Percentiles rank a stretch among this genome's conserved stretches.
phyloP scores from a whole-genome alignment of 2,329 filamentous ascomycete species.

The Botrytis byssoidea region DNA sequence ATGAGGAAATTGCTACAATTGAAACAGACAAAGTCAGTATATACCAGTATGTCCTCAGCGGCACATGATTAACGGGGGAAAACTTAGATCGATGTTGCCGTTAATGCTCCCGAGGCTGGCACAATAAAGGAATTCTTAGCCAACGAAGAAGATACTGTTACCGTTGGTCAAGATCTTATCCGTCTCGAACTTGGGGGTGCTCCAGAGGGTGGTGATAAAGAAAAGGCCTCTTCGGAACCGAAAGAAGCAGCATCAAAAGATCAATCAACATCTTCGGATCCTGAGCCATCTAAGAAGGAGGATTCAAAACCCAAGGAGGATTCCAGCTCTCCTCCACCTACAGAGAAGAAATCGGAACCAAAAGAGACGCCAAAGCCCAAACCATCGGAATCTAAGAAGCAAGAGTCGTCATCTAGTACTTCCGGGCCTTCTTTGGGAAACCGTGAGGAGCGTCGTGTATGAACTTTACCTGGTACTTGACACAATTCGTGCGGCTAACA shows the following conservation, averaged over 20 bases:
- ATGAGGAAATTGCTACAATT: constrained; percentile 98
- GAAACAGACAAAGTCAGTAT: constrained; percentile 89
- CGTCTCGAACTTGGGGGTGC: constrained; percentile 78
- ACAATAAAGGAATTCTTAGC: constrained; percentile 89
- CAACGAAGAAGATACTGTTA: constrained; percentile 92
- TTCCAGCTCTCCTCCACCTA: constrained; percentile 42
- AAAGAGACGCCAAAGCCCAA: constrained; percentile 43
- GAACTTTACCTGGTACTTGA: constrained; percentile 39
- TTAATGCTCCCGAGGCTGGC: constrained; percentile 89
- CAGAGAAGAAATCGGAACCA: constrained; percentile 45
- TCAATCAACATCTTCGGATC: constrained; percentile 53
- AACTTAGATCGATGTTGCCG: constrained; percentile 84
- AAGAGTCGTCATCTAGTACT: constrained; percentile 38
- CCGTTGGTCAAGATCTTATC: constrained; percentile 87
- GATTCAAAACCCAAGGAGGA: constrained; percentile 45
- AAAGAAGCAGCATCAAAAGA: constrained; percentile 59
- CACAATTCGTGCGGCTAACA: constrained; percentile 21
- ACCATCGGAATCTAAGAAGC: constrained; percentile 40
- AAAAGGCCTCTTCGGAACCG: constrained; percentile 52
- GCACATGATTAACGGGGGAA: neutral
- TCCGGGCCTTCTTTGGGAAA: constrained; percentile 54
- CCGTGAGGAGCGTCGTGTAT: constrained; percentile 84
- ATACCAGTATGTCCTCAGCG: neutral
- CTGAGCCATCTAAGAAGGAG: constrained; percentile 39
- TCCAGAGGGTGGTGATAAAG: constrained; percentile 51